A percentile compares a stretch with the other conserved stretches of the same genome.
These are phyloP conservation scores for Gypsophila paniculata DNA, from an alignment of 179 eudicot genomes.

Conservation along the genomic window DNA sequence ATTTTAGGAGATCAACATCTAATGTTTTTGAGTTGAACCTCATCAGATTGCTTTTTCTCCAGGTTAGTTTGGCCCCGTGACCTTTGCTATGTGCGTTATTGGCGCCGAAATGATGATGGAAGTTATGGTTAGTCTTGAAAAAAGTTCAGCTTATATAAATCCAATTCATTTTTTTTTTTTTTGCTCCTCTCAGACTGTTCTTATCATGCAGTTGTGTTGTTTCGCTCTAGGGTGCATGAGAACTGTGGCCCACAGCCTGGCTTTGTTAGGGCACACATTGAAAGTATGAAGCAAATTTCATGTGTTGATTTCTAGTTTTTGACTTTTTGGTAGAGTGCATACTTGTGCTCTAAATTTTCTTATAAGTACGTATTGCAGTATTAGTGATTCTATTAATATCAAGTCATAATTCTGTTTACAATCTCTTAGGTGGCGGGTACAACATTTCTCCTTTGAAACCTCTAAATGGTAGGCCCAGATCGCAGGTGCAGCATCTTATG, in stretches of 20 bases:
- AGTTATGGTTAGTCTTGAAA: too few species aligned
- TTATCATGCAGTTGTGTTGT: conserved; percentile 77
- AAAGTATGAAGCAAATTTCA: conserved; percentile 71
- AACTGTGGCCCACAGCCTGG: conserved; percentile 97
- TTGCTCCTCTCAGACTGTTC: conserved; percentile 18
- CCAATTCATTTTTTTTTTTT: too few species aligned
- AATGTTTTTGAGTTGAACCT: neutral
- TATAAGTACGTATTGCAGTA: too few species aligned
- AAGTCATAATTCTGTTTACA: neutral
- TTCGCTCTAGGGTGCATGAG: conserved; percentile 92
- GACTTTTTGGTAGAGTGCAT: too few species aligned
- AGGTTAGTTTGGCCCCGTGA: conserved; percentile 99
- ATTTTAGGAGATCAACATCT: neutral
- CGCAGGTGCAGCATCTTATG: conserved; percentile 99
- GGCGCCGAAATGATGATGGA: conserved; percentile 99
- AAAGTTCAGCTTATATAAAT: too few species aligned
- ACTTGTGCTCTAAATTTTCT: too few species aligned
- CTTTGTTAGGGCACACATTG: conserved; percentile 95
- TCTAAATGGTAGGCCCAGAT: conserved; percentile 82
- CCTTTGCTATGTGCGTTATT: conserved; percentile 95
- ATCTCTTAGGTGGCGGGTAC: conserved; percentile 84
- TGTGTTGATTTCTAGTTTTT: too few species aligned
- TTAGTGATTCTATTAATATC: too few species aligned
- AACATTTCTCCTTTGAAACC: conserved; percentile 87
- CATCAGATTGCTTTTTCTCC: conserved; percentile 17